phyloP scores from a whole-genome alignment of 176 grass and related monocot species.

The Alopecurus myosuroides region DNA sequence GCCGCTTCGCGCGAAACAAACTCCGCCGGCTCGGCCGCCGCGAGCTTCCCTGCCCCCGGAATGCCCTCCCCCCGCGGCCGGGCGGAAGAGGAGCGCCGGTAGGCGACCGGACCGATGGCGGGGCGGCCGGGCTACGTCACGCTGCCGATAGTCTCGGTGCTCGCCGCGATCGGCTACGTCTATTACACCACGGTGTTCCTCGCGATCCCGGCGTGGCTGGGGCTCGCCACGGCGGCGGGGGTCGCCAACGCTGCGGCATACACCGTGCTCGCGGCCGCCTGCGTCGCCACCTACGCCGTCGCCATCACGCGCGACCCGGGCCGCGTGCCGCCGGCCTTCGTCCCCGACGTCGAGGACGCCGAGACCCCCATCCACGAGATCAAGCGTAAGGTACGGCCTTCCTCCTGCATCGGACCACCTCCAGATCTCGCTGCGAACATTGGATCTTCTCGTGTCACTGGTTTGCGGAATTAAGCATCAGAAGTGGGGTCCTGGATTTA shows the following conservation, averaged over 20 bases:
- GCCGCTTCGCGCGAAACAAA: conserved; percentile 21
- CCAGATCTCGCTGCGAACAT: conserved; percentile 46
- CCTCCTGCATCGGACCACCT: neutral
- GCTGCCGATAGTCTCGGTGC: conserved; percentile 76
- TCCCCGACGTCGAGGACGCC: conserved; percentile 71
- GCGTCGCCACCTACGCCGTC: conserved; percentile 56
- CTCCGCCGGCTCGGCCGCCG: neutral
- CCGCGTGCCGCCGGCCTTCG: conserved; percentile 75
- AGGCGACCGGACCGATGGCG: conserved; percentile 30
- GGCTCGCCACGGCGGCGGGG: conserved; percentile 59
- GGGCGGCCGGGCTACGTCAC: conserved; percentile 76
- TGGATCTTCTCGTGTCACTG: conserved; percentile 8
- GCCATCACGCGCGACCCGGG: conserved; percentile 81
- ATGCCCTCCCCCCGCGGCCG: conserved; percentile 25
- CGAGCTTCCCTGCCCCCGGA: neutral
- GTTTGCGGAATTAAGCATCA: neutral
- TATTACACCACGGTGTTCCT: conserved; percentile 94
- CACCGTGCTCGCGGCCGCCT: conserved; percentile 50
- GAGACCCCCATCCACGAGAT: conserved; percentile 70
- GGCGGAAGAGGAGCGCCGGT: neutral
- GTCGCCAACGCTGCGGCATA: conserved; percentile 62
- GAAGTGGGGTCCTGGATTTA: conserved; percentile 1
- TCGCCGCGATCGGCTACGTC: conserved; percentile 71
- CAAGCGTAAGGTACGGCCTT: conserved; percentile 74
- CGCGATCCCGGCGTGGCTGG: conserved; percentile 75